Base-by-base conservation (phyloP, 2,329 filamentous ascomycete genomes). In the Pezizomycotina sp. region DNA sequence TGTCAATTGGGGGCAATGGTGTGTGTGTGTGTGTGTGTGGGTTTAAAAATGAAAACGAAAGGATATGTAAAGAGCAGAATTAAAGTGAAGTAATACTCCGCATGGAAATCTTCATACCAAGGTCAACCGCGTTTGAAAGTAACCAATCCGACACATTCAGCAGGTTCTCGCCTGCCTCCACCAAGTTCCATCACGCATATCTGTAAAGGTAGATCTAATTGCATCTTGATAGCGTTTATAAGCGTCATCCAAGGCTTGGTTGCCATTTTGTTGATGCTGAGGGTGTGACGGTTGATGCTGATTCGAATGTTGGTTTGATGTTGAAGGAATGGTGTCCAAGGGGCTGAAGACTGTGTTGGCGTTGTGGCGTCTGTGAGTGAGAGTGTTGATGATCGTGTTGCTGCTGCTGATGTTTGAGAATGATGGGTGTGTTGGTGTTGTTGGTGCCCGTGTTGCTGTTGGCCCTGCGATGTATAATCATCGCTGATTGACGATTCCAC, bases 141-240 rank as follows among this genome's bases (percentile, higher is more conserved):
- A 79, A 58, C 69, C 74, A 79, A 47, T 72, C 66, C 24, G 74
- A 75, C 47, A 76, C 64, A 41, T 70, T 61, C 38, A 74, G 56
- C 31, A 80, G 57, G 35, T 66, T 65, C 42, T 58, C 57, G 41
- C 66, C 68, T 26, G 72, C 71, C 45, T 74, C 69, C 32, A 59
- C 59, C 49, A 80, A 60, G 65, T 61, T 16, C 72, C 70, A 42
- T 71, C 63, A 35, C 67, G 67, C 35, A 81, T 74, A 47, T 75
- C 69, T 46, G 77, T 71, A 52, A 86, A 89, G 7, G 81, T 76
- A 36, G 62, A 63, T 37, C 66, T 67, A 24, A 77, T 53, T n/a
- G 69, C 67, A 24, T 62, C 61, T 48, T 74, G 70, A 48, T 75
- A 77, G 33, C 64, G 62, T 21, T 45, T 48, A 25, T 52, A 52